Conservation (phyloP, 2,329 filamentous ascomycete species). For the Microdochium nivale region DNA sequence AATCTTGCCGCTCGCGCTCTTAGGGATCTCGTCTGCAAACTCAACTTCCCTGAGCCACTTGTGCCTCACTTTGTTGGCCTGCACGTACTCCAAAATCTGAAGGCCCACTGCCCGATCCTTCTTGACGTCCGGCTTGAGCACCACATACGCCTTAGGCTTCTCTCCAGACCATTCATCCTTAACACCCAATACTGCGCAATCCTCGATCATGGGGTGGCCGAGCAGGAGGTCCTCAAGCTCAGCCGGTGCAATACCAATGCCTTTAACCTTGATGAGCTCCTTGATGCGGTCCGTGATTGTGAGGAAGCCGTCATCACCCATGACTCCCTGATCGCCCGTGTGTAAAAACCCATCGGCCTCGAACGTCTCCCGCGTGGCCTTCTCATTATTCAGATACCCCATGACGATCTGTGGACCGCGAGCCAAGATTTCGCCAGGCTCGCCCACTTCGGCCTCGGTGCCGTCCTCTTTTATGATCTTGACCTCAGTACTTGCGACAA, state of each 20-base stretch:
- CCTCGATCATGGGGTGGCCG: constrained; percentile 45
- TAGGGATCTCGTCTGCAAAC: constrained; percentile 46
- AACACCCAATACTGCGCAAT: constrained; percentile 46
- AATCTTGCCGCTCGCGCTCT: constrained; percentile 54
- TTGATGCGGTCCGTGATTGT: constrained; percentile 55
- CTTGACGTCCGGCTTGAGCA: constrained; percentile 24
- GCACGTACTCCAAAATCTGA: constrained; percentile 40
- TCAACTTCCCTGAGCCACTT: constrained; percentile 45
- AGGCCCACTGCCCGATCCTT: constrained; percentile 20
- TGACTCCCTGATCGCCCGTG: constrained; percentile 48
- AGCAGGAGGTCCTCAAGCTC: constrained; percentile 56
- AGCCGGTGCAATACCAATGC: constrained; percentile 52
- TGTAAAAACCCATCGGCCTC: constrained; percentile 30
- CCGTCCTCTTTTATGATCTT: constrained; percentile 51
- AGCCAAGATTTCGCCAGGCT: constrained; percentile 40
- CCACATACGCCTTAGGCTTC: constrained; percentile 48
- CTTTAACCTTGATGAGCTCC: constrained; percentile 62
- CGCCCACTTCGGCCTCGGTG: constrained; percentile 38
- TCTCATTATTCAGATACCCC: constrained; percentile 35
- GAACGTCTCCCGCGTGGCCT: constrained; percentile 24
- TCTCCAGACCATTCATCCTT: constrained; percentile 47
- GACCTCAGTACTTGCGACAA: constrained; percentile 50
- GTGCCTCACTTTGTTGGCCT: constrained; percentile 42
- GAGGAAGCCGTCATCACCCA: constrained; percentile 47
- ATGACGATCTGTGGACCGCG: constrained; percentile 39